Base-by-base conservation (phyloP, 2,329 filamentous ascomycete genomes). In the Aspergillus jensenii region DNA sequence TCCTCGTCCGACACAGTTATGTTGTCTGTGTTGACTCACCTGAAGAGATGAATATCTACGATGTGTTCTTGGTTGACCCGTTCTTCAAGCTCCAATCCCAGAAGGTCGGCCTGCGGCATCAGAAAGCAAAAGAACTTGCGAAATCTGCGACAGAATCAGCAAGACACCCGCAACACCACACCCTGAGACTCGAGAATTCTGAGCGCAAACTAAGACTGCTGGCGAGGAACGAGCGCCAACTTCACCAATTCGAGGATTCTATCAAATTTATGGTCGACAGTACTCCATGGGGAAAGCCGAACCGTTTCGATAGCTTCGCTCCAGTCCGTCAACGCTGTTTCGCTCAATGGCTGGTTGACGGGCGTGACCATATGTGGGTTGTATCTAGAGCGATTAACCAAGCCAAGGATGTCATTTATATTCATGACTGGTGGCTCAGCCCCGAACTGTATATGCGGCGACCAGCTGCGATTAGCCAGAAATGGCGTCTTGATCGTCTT, bases 301-400 rank as follows among this genome's bases (percentile, higher is more conserved):
- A 97, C 69, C 86, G 95, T 17, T 98, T 97, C 71, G 89, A 89
- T 67, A 97, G 93, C 73, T 99, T 96, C 76, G 93, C 95, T 0
- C 95, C 95, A 0, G 89, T 98, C 2, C 86, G 95, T 59, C 87
- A 86, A 47, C 89, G 89, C 44, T 92, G 95, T 27, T 95, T 93
- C 76, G 92, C 93, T 2, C 92, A 97, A 70, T 98, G 93, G 93
- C 84, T 99, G 8, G 93, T 99, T 0, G 95, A 99, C 75, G 95
- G 91, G 15, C 87, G 95, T 65, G 95, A 99, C 73, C 96, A 98
- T 79, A 98, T 98, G 93, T 99, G 95, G 95, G 96, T 97, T 72
- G 92, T 98, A 7, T 98, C 93, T 11, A 86, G 93, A 63, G 95
- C 95, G 12, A 96, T 99, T 68, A 95, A 91, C 71, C 96, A 97